phyloP scores from a whole-genome alignment of 257 asterid species.

The Craterostigma plantagineum region DNA sequence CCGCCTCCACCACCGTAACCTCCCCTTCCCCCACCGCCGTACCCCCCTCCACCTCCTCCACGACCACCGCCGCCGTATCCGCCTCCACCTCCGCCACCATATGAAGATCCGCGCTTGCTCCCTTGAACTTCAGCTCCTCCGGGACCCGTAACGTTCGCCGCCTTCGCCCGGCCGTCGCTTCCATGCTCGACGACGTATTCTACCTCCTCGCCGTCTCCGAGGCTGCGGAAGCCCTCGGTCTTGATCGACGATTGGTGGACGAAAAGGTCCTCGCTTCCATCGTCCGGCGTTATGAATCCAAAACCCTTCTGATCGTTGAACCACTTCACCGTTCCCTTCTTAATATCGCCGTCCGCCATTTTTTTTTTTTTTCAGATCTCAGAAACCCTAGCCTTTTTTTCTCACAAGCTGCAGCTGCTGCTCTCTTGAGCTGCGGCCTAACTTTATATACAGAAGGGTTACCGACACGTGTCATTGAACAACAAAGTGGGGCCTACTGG shows the following conservation, averaged over 20 bases:
- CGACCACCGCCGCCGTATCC: slow-evolving; percentile 16
- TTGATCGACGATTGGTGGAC: slow-evolving; percentile 73
- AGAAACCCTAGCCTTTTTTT: slow-evolving; percentile 21
- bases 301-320: slow-evolving; percentile 66
- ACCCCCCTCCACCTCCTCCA: slow-evolving; percentile 1
- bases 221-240: slow-evolving; percentile 53
- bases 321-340: slow-evolving; percentile 68
- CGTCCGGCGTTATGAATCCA: slow-evolving; percentile 77
- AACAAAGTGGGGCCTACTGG: too few species aligned
- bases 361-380: background rate
- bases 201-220: slow-evolving; percentile 55
- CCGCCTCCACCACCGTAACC: slow-evolving; percentile 10
- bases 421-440: too few species aligned
- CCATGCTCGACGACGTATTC: slow-evolving; percentile 44
- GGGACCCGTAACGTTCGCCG: slow-evolving; percentile 45
- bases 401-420: background rate
- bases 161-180: slow-evolving; percentile 41
- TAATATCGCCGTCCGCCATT: slow-evolving; percentile 26
- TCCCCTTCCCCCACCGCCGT: slow-evolving; percentile 8
- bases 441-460: too few species aligned
- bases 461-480: too few species aligned
- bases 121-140: slow-evolving; percentile 38
- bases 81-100: slow-evolving; percentile 22
- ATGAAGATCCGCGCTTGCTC: slow-evolving; percentile 22
- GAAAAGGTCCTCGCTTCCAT: slow-evolving; percentile 67